Percentiles rank a stretch among this genome's conserved stretches.
phyloP scores from a whole-genome alignment of 768 basidiomycete genomes.

The Mycena crocata region DNA sequence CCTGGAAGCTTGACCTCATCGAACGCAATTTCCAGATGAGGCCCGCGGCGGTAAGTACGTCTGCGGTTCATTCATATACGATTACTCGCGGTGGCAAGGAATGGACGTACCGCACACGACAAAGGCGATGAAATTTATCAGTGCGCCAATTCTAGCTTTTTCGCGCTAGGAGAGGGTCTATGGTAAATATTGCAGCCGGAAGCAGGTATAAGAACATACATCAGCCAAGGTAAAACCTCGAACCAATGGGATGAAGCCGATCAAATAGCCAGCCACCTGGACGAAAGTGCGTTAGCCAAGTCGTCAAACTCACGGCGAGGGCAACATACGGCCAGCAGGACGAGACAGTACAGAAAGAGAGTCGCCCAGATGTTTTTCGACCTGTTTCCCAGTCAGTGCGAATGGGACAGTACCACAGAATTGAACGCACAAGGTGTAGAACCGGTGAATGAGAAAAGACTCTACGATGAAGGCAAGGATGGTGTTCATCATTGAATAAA shows the following conservation, averaged over 20 bases:
- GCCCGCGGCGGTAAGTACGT: slow-evolving; percentile 1
- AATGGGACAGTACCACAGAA: neutral
- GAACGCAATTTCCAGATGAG: slow-evolving; percentile 9
- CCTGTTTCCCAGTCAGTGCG: neutral
- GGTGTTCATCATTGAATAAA: slow-evolving; percentile 2
- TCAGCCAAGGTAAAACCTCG: neutral
- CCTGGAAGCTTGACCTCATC: slow-evolving; percentile 5
- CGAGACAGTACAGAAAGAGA: neutral
- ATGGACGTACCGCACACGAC: neutral
- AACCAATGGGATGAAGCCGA: slow-evolving; percentile 1
- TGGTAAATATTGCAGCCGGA: neutral
- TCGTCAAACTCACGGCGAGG: neutral
- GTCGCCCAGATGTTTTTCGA: too few species aligned
- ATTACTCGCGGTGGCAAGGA: too few species aligned
- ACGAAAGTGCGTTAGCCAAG: neutral
- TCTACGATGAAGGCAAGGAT: neutral
- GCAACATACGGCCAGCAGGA: neutral
- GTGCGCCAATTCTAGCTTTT: too few species aligned
- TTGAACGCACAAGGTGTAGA: neutral
- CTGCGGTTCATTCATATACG: neutral
- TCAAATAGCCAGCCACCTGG: neutral
- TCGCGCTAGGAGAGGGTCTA: neutral
- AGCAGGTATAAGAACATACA: neutral
- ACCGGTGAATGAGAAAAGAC: neutral
- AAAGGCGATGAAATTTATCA: neutral